Base-by-base conservation (phyloP, 768 basidiomycete species). In the Exidia glandulosa region DNA sequence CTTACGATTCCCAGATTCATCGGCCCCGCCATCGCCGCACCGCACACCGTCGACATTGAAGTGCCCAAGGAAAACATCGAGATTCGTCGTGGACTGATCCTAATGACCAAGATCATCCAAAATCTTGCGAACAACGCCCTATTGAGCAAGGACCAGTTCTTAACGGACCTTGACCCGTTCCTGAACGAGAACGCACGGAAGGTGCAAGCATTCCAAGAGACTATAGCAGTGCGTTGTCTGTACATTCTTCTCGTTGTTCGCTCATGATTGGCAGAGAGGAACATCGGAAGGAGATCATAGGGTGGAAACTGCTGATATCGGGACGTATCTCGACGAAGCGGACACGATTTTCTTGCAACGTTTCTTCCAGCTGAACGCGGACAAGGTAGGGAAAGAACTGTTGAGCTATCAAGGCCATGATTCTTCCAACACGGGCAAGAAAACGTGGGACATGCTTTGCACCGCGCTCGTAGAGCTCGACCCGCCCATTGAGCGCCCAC, bases 41-140 rank as follows among this genome's bases (percentile, higher is more conserved):
- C 94, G 0, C 89, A 91, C 66, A 82, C 75, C 10, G 82, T 96
- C 19, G 94, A 96, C 65, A 76, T 96, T 37, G 86, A 90, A 62
- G 67, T 91, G 0, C 87, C 89, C 0, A 78, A 79, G 61, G 87
- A 86, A 36, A 77, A 80, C 36, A 32, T 66, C 1, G 76, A 80
- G 31, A 77, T 89, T 57, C 85, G 89, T 19, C 83, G 88, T 45
- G 92, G 90, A 19, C 75, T 95, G 16, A 86, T 90, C 78, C 75
- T 89, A 54, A 87, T 96, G 63, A 89, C 91, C 48, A 96, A 94
- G 74, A 85, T 94, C 60, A 85, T 96, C 52, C 93, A 95, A 71
- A 94, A 91, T 67, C 73, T 96, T 32, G 93, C 93, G 23, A 97
- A 96, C 73, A 95, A 96, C 65, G 87, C 94, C 56, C 84, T 90